Evolutionary conservation across 768 basidiomycete genomes (phyloP).

Genomic region (Hydnum rufescens): DNA sequence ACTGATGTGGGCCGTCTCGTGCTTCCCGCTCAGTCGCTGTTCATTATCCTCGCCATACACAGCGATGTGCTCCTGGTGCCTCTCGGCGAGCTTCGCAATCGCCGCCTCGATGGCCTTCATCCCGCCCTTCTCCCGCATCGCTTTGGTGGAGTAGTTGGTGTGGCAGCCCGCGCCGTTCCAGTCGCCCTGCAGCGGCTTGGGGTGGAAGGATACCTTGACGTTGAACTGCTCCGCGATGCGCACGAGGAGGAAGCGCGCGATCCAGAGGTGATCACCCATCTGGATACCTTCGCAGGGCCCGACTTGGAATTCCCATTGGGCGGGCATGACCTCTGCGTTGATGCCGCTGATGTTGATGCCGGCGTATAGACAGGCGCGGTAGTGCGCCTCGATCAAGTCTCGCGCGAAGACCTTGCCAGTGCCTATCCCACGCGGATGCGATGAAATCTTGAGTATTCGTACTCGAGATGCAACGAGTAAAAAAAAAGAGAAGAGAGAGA

Average conservation of each 20-base stretch:
- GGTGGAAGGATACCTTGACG: conserved; percentile 97
- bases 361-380: conserved; percentile 86
- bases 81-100: conserved; percentile 79
- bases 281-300: conserved; percentile 97
- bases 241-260: conserved; percentile 90
- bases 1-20: conserved; percentile 93
- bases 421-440: too few species aligned
- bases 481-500: too few species aligned
- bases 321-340: conserved; percentile 99
- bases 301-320: conserved; percentile 99
- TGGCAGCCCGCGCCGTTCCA: conserved; percentile 99
- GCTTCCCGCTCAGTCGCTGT: conserved; percentile 81
- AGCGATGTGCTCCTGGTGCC: conserved; percentile 88
- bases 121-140: conserved; percentile 87
- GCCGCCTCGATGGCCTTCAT: conserved; percentile 82
- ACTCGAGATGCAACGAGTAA: too few species aligned
- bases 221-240: conserved; percentile 97
- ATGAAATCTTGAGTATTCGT: too few species aligned
- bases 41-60: conserved; percentile 99
- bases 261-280: conserved; percentile 99
- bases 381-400: conserved; percentile 98
- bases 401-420: conserved; percentile 96
- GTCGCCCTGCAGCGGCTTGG: conserved; percentile 88
- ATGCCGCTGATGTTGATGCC: conserved; percentile 98
- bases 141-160: conserved; percentile 91